phyloP scores from a whole-genome alignment of 768 basidiomycete genomes.

The Tricholoma saponaceum region DNA sequence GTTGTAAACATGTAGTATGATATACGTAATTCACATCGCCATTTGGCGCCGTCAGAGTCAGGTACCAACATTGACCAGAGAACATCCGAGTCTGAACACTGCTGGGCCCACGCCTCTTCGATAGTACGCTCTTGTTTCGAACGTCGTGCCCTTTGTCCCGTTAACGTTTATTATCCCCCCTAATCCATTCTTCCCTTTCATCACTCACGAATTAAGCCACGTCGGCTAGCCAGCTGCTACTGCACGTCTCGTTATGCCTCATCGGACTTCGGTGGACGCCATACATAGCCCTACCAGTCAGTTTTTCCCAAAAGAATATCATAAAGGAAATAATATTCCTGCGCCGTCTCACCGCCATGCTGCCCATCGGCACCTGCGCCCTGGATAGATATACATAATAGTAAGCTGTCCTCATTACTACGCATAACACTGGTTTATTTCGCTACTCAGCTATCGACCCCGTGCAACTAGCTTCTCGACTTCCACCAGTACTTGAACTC shows the following conservation, averaged over 20 bases:
- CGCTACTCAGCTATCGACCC: slow-evolving; percentile 29
- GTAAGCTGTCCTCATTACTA: slow-evolving; percentile 18
- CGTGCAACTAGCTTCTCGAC: slow-evolving; percentile 25
- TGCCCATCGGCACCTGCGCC: slow-evolving; percentile 46
- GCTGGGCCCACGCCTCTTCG: no score
- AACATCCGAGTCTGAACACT: no score
- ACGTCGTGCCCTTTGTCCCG: no score
- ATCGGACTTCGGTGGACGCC: no score
- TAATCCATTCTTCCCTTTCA: not conserved
- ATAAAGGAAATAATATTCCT: slow-evolving; percentile 16
- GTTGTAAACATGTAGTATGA: no score
- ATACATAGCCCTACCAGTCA: not conserved
- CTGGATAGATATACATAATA: slow-evolving; percentile 38
- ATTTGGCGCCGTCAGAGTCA: no score
- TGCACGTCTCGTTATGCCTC: not conserved
- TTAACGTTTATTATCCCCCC: no score
- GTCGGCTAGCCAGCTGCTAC: not conserved
- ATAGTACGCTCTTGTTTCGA: no score
- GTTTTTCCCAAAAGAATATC: not conserved
- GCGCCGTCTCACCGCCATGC: slow-evolving; percentile 43
- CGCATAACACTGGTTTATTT: not conserved
- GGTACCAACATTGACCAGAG: no score
- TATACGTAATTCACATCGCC: no score
- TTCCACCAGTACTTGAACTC: slow-evolving; percentile 30
- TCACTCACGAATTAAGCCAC: not conserved